Base-by-base conservation (phyloP, 2,329 filamentous ascomycete genomes). In the Aspergillus aculeatinus region DNA sequence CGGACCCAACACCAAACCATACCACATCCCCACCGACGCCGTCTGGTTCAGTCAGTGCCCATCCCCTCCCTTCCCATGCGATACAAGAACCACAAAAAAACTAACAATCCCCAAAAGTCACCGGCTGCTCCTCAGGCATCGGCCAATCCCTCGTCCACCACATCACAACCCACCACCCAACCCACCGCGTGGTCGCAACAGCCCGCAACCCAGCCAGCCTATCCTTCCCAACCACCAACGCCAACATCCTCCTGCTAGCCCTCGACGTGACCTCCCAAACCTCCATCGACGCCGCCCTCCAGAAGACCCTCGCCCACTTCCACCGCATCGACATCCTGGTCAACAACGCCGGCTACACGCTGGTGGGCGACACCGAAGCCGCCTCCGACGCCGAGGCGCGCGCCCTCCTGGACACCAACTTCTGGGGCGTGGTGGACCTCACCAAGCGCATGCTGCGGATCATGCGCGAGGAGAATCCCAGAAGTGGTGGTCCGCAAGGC, bases 51-150 rank as follows among this genome's bases (percentile, higher is more conserved):
- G 76, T 78, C 60, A 65, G 72, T 70, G 23, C 21, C 35, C 35
- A 50, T 39, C 12, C 51, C 10, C 12, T 16, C 9, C 7, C 35
- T 27, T 19, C 10, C 2, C 11, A 12, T 11, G 35, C 21, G 21
- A 21, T 21, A 59, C 66, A 60, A 71, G 49, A 71, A 51, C 21
- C 44, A 19, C 39, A 48, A 10, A 7, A 9, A 29, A 44, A 25
- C 12, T 51, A 58, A 49, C 5, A 23, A 5, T 12, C 48, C 12
- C 25, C 27, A 5, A 33, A 9, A 82, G 79, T 82, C 21, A 82
- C 81, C 39, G 81, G 82, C 16, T 82, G 79, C 64, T 83, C 82
- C 0, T 78, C 75, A 0, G 81, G 82, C 12, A 80, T 83, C 7
- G 81, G 81, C 48, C 70, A 70, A 33, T 72, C 71, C 1, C 67